Percentiles rank a stretch among this genome's conserved stretches.
These are phyloP conservation scores for Fusarium napiforme DNA, from an alignment of 2,329 filamentous ascomycete species.

Conservation along the genomic window DNA sequence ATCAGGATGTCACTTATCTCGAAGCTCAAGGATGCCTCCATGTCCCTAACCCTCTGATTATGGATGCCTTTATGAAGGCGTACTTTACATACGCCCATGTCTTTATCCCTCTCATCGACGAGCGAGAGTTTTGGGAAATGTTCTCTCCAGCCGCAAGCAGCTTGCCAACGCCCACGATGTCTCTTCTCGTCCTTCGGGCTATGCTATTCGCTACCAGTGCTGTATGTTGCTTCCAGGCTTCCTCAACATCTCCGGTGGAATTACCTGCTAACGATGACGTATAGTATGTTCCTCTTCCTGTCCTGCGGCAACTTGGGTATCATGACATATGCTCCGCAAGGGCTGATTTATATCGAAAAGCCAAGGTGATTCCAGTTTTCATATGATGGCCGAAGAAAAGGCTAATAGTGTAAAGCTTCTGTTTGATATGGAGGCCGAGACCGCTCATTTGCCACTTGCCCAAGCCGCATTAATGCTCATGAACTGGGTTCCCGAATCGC, in stretches of 20 bases:
- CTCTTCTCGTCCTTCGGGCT: not conserved
- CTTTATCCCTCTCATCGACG: not conserved
- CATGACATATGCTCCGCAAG: not conserved
- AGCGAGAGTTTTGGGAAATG: constrained; percentile 4
- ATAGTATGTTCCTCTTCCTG: not conserved
- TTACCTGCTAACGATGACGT: not conserved
- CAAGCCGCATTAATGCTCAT: not conserved
- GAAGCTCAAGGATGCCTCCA: not conserved
- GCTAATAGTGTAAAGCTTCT: not conserved
- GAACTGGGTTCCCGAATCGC: not conserved
- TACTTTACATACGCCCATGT: not conserved
- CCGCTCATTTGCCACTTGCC: not conserved
- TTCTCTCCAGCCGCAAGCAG: not conserved
- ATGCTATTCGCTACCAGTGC: not conserved
- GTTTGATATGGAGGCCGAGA: not conserved
- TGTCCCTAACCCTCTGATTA: not conserved
- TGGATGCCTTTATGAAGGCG: not conserved
- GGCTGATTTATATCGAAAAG: not conserved
- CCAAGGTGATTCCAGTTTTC: not conserved
- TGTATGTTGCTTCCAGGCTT: not conserved
- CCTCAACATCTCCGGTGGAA: fast-evolving
- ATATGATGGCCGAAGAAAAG: too few species aligned
- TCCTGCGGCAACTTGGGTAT: not conserved
- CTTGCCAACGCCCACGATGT: fast-evolving
- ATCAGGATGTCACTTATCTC: not conserved